Evolutionary conservation across 805 yeast genomes (phyloP), one percentile per base, ranked within the genome.

Genomic region (Kuraishia cidri): DNA sequence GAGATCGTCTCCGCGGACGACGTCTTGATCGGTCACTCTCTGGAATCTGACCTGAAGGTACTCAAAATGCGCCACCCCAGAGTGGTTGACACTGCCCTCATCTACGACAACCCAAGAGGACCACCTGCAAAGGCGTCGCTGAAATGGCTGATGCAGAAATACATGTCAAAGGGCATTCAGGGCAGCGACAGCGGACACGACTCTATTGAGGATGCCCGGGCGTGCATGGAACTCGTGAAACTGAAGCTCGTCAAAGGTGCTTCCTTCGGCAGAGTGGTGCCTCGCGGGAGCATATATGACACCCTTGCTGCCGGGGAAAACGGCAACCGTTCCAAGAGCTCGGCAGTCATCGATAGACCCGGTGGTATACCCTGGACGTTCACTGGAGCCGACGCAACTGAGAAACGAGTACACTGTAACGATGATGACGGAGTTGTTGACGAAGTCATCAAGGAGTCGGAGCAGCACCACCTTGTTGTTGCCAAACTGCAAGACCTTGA

Each of bases 21-120:
- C 49, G 64, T 78, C 10, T 48, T 90, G 15, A 70, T 90, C 33
- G 97, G 98, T 2, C 98, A 90, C 52, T 90, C 97, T 0, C 60
- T 90, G 20, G 90, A 88, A 40, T 76, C 80, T 15, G 98, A 90
- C 53, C 61, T 90, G 31, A 62, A 67, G 8, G 94, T 77, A 3
- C 54, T 92, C 48, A 68, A 69, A 43, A 44, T 92, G 11, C 66
- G 76, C 30, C 97, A 90, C 50, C 79, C 83, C 2, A 62, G 57
- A 11, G 66, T 88, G 17, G 72, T 90, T 10, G 98, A 90, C 54
- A 90, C 97, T 0, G 66, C 96, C 0, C 43, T 82, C 1, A 60
- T 79, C 8, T 82, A 62, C 55, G 86, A 86, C 34, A 95, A 87
- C 50, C 69, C 73, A n/a, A 65, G 82, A 22, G 97, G 97, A 0